These are phyloP conservation scores for Pseudogymnoascus sp. DNA, from an alignment of 2,329 filamentous ascomycete species.

Conservation along the genomic window DNA sequence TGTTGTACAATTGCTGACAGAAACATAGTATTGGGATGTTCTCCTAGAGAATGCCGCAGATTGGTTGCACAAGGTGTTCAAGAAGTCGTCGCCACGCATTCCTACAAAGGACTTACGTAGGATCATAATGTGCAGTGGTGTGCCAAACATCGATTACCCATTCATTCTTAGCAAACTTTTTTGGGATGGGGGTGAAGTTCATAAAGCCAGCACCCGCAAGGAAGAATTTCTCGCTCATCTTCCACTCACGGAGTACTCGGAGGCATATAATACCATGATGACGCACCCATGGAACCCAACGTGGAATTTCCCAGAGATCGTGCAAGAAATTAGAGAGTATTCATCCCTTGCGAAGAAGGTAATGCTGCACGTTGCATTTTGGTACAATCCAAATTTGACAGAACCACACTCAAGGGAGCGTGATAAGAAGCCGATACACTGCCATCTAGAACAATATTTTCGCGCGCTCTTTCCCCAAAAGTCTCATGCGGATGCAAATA, in stretches of 20 bases:
- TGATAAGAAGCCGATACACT: background rate
- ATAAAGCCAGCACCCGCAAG: background rate
- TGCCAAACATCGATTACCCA: background rate
- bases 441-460: background rate
- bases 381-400: background rate
- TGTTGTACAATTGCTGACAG: background rate
- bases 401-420: background rate
- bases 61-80: background rate
- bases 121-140: background rate
- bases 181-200: background rate
- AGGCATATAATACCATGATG: background rate
- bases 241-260: background rate
- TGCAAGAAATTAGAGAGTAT: background rate
- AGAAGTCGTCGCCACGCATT: background rate
- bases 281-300: background rate
- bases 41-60: background rate
- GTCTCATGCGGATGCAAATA: background rate
- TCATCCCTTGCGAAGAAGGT: background rate
- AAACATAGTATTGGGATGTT: background rate
- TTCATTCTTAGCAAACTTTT: background rate
- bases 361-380: background rate
- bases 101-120: background rate
- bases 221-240: background rate
- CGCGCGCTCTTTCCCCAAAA: background rate
- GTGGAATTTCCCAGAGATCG: background rate